Base-by-base conservation (phyloP, 148 eudicot species). In the Drosera capensis region DNA sequence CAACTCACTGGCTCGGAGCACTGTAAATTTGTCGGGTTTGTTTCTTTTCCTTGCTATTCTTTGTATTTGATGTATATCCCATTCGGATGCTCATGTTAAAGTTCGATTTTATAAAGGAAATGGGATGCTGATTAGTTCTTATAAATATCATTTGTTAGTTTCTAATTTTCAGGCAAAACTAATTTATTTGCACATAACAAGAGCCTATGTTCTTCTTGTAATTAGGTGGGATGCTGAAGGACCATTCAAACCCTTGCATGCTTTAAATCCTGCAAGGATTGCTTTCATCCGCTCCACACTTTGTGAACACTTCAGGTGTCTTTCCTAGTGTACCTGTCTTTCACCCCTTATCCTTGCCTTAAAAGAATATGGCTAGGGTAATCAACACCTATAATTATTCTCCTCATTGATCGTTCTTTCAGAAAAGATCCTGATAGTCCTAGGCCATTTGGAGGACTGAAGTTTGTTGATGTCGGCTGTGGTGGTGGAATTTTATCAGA, bases 401-500 rank as follows among this genome's bases (percentile, higher is more conserved):
- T 41, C 25, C 18, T 29, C 54, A 50, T 37, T 26, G 22, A 42
- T 58, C 9, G 55, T 48, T 69, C 50, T 66, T 70, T 54, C 78
- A 87, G 96, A 48, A 87, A 68, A 69, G 94, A 87, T 68, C 90
- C 79, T 49, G 25, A 57, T 40, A 68, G 73, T 66, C 57, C 79
- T 50, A 68, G 82, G 63, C 97, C 97, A 21, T 80, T 88, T 64
- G 97, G 80, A 73, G 97, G 94, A 48, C 50, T 88, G 58, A 83
- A 75, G 38, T 66, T 83, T 65, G 64, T 78, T 16, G 97, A 88
- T 68, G 86, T 88, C 63, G 97, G 97, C 40, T 88, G 94, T 69
- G 97, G 96, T 66, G 96, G 96, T 60, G 96, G 97, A 35, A 77
- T 88, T 54, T 38, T 88, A 41, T 82, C 96, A 52, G 96, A 82